phyloP scores from a whole-genome alignment of 1,139 yeast species.

The Petasospora rhodanensis region DNA sequence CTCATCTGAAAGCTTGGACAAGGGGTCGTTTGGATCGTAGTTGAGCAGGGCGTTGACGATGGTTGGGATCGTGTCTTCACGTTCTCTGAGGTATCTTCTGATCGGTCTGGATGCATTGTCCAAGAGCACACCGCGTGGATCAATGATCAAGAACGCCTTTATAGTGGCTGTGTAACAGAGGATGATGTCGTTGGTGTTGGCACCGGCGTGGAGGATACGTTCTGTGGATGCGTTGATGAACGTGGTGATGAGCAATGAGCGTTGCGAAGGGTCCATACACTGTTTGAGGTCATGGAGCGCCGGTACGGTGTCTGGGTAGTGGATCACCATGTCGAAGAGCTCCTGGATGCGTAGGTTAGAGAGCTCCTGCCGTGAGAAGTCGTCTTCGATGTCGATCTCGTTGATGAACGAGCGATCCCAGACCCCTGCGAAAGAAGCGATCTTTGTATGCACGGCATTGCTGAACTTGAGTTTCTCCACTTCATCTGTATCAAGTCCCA shows the following conservation, averaged over 20 bases:
- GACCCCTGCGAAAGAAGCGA: slow-evolving; percentile 10
- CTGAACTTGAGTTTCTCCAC: slow-evolving; percentile 11
- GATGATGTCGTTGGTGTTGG: slow-evolving; percentile 72
- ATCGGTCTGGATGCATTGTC: slow-evolving; percentile 78
- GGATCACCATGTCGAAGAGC: slow-evolving; percentile 56
- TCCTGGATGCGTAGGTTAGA: slow-evolving; percentile 55
- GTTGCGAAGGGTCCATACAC: slow-evolving; percentile 32
- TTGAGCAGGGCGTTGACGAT: slow-evolving; percentile 71
- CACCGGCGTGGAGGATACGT: slow-evolving; percentile 72
- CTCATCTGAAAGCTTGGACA: slow-evolving; percentile 51
- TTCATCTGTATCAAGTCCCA: slow-evolving; percentile 19
- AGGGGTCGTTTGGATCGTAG: slow-evolving; percentile 35
- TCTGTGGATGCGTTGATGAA: slow-evolving; percentile 50
- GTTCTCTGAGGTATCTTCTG: slow-evolving; percentile 55
- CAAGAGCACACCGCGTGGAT: slow-evolving; percentile 79
- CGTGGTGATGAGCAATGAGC: slow-evolving; percentile 33
- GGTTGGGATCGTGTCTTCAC: slow-evolving; percentile 68
- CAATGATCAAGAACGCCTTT: slow-evolving; percentile 68
- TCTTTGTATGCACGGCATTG: slow-evolving; percentile 2
- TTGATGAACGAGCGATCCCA: slow-evolving; percentile 20
- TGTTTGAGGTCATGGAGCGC: slow-evolving; percentile 63
- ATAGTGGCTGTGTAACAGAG: slow-evolving; percentile 68
- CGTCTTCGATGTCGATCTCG: slow-evolving; percentile 26
- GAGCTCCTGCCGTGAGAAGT: slow-evolving; percentile 37
- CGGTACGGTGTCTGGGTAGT: slow-evolving; percentile 53